These are phyloP conservation scores for Abelmoschus esculentus DNA, from an alignment of 345 rosid species.

Conservation along the genomic window DNA sequence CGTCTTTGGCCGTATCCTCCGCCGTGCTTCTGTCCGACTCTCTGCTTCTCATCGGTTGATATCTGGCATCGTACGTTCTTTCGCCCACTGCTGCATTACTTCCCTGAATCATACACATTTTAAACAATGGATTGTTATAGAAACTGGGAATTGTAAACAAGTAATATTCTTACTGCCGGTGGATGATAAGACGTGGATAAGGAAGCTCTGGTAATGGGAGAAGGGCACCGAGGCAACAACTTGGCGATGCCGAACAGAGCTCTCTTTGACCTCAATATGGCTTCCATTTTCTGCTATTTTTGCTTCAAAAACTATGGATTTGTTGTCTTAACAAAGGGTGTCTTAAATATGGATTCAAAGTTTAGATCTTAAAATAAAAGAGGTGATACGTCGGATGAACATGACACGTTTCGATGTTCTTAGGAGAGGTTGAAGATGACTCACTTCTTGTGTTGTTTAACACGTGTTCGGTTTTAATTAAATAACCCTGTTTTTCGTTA, in stretches of 20 bases:
- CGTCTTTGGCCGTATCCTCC: slow-evolving; percentile 37
- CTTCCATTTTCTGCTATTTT: slow-evolving; percentile 11
- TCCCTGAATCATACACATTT: slow-evolving; percentile 8
- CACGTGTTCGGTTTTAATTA: too few species aligned
- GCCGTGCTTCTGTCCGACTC: slow-evolving; percentile 5
- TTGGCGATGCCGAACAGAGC: slow-evolving; percentile 10
- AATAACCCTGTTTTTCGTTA: too few species aligned
- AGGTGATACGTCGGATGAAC: neutral
- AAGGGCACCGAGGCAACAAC: neutral
- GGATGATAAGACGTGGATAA: slow-evolving; percentile 20
- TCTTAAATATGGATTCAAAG: neutral
- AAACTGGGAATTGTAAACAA: neutral
- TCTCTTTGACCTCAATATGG: slow-evolving; percentile 17
- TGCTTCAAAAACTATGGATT: neutral
- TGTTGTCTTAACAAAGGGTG: neutral
- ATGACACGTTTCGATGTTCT: too few species aligned
- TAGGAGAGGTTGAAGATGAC: too few species aligned
- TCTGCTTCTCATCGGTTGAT: slow-evolving; percentile 10
- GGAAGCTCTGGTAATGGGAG: slow-evolving; percentile 8
- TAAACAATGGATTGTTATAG: too few species aligned
- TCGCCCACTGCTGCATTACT: slow-evolving; percentile 12
- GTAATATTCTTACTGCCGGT: slow-evolving; percentile 3
- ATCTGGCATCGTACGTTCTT: slow-evolving; percentile 4
- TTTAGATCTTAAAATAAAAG: too few species aligned
- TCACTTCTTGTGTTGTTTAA: too few species aligned